Evolutionary conservation across 139 green algal genomes (phyloP), one percentile per base, ranked within the genome.

Genomic region (Tetraselmis striata): DNA sequence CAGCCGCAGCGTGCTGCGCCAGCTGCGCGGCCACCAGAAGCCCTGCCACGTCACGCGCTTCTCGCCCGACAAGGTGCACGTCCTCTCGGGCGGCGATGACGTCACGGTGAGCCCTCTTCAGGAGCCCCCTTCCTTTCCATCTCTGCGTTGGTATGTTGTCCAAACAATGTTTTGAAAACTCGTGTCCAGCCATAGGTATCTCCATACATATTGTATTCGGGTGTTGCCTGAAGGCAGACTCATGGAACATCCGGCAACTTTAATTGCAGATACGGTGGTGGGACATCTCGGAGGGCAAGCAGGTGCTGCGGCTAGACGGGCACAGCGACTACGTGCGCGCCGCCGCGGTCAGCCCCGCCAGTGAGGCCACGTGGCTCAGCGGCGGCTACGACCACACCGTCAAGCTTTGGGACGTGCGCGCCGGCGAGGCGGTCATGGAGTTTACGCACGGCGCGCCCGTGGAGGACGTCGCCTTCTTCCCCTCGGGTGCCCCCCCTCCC

Each of bases 321-420:
- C 95, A 98, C 83, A 81, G 85, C 0, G 95, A 98, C 84, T 98
- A 98, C 83, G 93, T 98, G 30, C 86, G 95, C 18, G 79, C 89
- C 1, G 91, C 86, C 18, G 87, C 88, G 30, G 79, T 85, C 27
- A 90, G 75, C 75, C 93, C 93, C 0, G 80, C 77, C 59, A 88
- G 80, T 29, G 23, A 59, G 0, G 88, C 95, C 31, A 88, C 86
- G 0, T 98, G 95, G 92, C 45, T 85, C 27, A 75, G 83, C 29
- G 92, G 93, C 28, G 89, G 90, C 0, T 98, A 98, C 80, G 95
- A 98, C 84, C 95, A 98, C 85, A 83, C 85, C 0, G 92, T 91
- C 1, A 92, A 91, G 80, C 87, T 98, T 59, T 98, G 95, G 95
- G 95, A 98, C 81, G 87, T 94, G 45, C 90, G 95, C 1, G 82